These are phyloP conservation scores for Mortierella sp. DNA, from an alignment of 371 early-diverging fungal genomes.

Conservation along the genomic window DNA sequence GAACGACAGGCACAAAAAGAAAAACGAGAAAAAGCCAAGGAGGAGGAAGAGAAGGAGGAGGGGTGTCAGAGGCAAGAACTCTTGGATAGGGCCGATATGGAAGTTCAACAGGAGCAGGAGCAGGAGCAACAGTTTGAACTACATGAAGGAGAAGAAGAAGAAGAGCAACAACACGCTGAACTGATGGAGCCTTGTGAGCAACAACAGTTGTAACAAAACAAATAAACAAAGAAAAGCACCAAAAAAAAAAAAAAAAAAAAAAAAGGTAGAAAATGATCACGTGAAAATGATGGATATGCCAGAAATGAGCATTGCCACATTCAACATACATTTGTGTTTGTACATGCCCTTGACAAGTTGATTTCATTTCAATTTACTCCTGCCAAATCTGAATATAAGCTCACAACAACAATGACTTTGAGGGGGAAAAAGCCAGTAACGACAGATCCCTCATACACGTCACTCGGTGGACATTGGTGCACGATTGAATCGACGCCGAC, in stretches of 20 bases:
- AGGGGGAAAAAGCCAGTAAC: background rate
- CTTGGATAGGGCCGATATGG: background rate
- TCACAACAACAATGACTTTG: background rate
- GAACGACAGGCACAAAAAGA: slow-evolving; percentile 4
- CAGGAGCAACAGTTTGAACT: background rate
- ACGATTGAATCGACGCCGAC: slow-evolving; percentile 19
- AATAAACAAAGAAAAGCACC: background rate
- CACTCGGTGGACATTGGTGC: slow-evolving; percentile 17
- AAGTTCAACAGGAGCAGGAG: too few relatives aligned
- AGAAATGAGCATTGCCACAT: too few relatives aligned
- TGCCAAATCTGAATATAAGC: background rate
- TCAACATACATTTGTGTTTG: too few relatives aligned
- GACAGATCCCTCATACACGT: background rate
- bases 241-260: background rate
- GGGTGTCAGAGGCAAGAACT: background rate
- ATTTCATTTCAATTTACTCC: background rate
- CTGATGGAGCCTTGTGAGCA: background rate
- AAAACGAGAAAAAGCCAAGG: background rate
- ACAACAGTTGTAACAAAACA: background rate
- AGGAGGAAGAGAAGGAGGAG: slow-evolving; percentile 10
- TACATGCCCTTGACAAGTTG: too few relatives aligned
- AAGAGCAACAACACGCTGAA: background rate
- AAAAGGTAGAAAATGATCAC: background rate
- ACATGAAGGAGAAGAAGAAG: background rate
- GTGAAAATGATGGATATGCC: too few relatives aligned